Conservation (phyloP, 2,329 filamentous ascomycete species). For the Stagonosporopsis cucurbitacearum region DNA sequence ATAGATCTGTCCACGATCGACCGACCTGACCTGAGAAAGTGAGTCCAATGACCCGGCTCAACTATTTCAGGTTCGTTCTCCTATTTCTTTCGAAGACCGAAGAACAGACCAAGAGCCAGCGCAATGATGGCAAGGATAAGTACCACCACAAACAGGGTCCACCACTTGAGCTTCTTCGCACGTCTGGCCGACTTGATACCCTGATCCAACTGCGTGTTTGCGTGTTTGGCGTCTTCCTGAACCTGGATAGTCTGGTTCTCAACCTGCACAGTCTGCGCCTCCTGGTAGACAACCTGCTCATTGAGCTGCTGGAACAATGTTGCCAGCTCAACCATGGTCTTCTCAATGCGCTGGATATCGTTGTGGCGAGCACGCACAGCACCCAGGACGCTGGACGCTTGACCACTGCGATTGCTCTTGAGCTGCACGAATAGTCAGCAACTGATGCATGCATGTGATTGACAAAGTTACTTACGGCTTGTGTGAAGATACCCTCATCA, state of each 20-base stretch:
- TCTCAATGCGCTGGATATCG: slow-evolving; percentile 81
- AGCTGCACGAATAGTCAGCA: slow-evolving; percentile 59
- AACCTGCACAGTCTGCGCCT: slow-evolving; percentile 65
- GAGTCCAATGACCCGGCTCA: neutral
- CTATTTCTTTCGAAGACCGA: slow-evolving; percentile 47
- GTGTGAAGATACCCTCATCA: slow-evolving; percentile 81
- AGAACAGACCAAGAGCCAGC: slow-evolving; percentile 57
- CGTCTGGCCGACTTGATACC: slow-evolving; percentile 71
- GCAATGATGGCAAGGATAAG: slow-evolving; percentile 58
- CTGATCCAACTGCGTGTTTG: slow-evolving; percentile 71
- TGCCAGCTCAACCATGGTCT: slow-evolving; percentile 73
- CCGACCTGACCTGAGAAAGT: neutral
- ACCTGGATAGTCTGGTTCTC: slow-evolving; percentile 72
- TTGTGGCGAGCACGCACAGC: slow-evolving; percentile 83
- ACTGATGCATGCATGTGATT: neutral
- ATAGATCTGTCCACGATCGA: neutral
- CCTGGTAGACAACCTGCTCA: slow-evolving; percentile 75
- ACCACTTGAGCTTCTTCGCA: slow-evolving; percentile 82
- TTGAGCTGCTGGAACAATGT: slow-evolving; percentile 77
- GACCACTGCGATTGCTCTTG: slow-evolving; percentile 74
- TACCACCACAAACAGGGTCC: slow-evolving; percentile 67
- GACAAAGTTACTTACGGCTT: slow-evolving; percentile 66
- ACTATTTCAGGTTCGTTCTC: neutral
- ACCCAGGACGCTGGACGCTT: slow-evolving; percentile 75
- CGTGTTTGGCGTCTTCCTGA: slow-evolving; percentile 70